These are phyloP conservation scores for Batkoa obscura DNA, from an alignment of 371 early-diverging fungal genomes.

Conservation along the genomic window DNA sequence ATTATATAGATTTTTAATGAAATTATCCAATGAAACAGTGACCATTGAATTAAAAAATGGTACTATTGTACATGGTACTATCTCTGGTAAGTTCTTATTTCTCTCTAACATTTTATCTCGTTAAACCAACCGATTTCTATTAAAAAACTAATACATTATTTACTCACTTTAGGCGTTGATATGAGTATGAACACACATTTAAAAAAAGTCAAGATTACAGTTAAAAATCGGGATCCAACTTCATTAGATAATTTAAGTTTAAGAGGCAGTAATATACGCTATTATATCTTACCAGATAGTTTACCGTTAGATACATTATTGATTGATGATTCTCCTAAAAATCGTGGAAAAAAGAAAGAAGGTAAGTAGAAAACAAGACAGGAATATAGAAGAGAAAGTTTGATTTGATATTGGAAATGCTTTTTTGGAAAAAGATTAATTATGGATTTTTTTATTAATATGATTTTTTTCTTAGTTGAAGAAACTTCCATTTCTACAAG, in stretches of 20 bases:
- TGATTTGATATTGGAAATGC: too few species aligned
- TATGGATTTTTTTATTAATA: too few species aligned
- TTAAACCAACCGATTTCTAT: neutral
- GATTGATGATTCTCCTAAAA: constrained; percentile 88
- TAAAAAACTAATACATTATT: neutral
- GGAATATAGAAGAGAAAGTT: too few species aligned
- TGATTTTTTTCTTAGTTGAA: too few species aligned
- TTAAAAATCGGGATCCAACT: constrained; percentile 78
- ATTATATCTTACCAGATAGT: constrained; percentile 86
- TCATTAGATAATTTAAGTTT: constrained; percentile 77
- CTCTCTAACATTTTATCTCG: too few species aligned
- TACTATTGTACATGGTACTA: constrained; percentile 85
- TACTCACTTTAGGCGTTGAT: constrained; percentile 58
- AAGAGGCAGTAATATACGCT: constrained; percentile 89
- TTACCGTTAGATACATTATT: constrained; percentile 88
- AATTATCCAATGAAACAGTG: constrained; percentile 83
- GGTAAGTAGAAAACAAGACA: constrained; percentile 6
- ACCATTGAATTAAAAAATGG: constrained; percentile 93
- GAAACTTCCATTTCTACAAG: too few species aligned
- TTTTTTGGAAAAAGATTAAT: too few species aligned
- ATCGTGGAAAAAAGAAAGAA: constrained; percentile 53
- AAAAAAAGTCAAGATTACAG: constrained; percentile 95
- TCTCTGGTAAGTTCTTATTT: constrained; percentile 33
- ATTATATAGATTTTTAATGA: constrained; percentile 72
- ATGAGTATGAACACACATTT: constrained; percentile 98